Conservation (phyloP, 441 rosid species). For the Hura crepitans region DNA sequence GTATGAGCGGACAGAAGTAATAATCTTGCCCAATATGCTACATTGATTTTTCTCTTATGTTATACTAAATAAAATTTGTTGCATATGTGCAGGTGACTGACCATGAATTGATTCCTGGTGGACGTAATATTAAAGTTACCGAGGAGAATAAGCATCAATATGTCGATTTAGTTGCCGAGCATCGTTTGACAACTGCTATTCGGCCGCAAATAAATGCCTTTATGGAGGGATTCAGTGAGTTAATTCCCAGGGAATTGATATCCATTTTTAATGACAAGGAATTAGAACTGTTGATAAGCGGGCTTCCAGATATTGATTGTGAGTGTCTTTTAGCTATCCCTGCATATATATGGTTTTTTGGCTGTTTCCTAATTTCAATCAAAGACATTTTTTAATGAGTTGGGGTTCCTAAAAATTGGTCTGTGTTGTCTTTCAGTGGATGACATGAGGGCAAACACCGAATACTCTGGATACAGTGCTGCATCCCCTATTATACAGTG, state of each 20-base stretch:
- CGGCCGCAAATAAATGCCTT: constrained; percentile 94
- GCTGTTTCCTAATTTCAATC: neutral
- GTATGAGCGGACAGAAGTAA: constrained; percentile 73
- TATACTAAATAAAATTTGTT: constrained; percentile 11
- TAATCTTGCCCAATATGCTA: constrained; percentile 7
- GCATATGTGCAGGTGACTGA: constrained; percentile 67
- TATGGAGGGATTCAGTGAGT: constrained; percentile 78
- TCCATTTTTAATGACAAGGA: constrained; percentile 92
- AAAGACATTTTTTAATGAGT: neutral
- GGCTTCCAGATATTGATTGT: constrained; percentile 96
- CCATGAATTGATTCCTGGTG: constrained; percentile 86
- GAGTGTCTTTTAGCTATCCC: constrained; percentile 32
- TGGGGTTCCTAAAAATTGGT: constrained; percentile 12
- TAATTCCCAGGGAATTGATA: constrained; percentile 68
- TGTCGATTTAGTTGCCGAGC: constrained; percentile 83
- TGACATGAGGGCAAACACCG: constrained; percentile 85
- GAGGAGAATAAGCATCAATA: constrained; percentile 90
- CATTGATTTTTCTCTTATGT: neutral
- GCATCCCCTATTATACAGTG: constrained; percentile 87
- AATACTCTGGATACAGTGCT: constrained; percentile 87
- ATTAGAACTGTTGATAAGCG: constrained; percentile 83
- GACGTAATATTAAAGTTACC: constrained; percentile 76
- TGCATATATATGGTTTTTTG: neutral
- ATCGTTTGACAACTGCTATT: constrained; percentile 91
- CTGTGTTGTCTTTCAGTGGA: constrained; percentile 55